A percentile compares a stretch with the other conserved stretches of the same genome.
These are phyloP conservation scores for Hypoxylon sp. DNA, from an alignment of 2,329 filamentous ascomycete species.

Conservation along the genomic window DNA sequence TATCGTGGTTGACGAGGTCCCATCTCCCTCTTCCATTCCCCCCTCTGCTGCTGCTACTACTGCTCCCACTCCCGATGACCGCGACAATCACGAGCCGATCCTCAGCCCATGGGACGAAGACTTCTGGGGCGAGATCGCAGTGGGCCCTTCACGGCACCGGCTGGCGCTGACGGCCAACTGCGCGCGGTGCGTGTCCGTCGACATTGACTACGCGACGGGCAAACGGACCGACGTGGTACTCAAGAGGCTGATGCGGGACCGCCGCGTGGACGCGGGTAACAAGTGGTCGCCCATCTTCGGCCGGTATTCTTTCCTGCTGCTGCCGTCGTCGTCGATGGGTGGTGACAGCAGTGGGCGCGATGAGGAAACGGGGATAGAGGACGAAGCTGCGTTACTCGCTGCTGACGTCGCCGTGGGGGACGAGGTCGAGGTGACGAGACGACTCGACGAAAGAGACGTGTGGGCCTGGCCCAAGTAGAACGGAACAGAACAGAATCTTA, in stretches of 20 bases:
- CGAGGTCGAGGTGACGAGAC: constrained; percentile 63
- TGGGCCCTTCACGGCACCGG: constrained; percentile 28
- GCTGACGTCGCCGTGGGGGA: constrained; percentile 65
- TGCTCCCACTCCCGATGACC: constrained; percentile 1
- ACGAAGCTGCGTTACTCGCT: constrained; percentile 34
- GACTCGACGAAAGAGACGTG: constrained; percentile 63
- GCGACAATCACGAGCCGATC: not conserved
- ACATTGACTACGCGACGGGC: constrained; percentile 77
- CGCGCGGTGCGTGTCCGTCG: constrained; percentile 74
- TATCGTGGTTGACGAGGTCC: constrained; percentile 72
- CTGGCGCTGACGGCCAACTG: constrained; percentile 77
- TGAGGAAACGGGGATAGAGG: constrained; percentile 42
- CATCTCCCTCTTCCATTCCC: not conserved
- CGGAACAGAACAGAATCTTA: too few relatives aligned
- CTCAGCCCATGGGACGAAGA: constrained; percentile 73
- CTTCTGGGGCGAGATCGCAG: constrained; percentile 73
- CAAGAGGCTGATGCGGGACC: constrained; percentile 76
- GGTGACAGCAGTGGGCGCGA: constrained; percentile 23
- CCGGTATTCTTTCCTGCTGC: constrained; percentile 72
- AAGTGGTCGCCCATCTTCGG: constrained; percentile 80
- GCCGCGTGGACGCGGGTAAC: constrained; percentile 75
- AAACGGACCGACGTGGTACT: constrained; percentile 67
- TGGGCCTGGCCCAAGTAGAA: constrained; percentile 61
- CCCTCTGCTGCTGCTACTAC: not conserved
- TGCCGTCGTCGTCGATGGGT: constrained; percentile 46